phyloP scores from a whole-genome alignment of 805 yeast genomes.

The Naumovozyma castellii region DNA sequence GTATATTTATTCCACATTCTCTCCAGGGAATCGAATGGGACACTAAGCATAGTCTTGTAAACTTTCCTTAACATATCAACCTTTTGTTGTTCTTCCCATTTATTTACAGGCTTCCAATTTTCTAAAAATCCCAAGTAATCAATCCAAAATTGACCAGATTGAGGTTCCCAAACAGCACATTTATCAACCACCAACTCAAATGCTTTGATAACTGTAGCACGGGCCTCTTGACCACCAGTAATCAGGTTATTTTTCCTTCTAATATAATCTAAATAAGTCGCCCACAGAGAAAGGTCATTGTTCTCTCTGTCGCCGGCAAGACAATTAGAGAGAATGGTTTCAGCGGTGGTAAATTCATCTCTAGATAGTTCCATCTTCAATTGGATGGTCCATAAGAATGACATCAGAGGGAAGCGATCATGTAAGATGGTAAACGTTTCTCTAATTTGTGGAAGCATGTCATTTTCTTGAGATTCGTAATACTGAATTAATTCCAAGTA shows the following conservation, averaged over 20 bases:
- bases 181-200: slow-evolving; percentile 71
- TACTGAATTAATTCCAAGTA: slow-evolving; percentile 49
- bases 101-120: slow-evolving; percentile 65
- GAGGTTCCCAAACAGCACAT: slow-evolving; percentile 65
- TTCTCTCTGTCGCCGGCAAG: slow-evolving; percentile 35
- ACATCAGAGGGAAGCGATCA: slow-evolving; percentile 55
- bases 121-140: slow-evolving; percentile 75
- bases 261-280: slow-evolving; percentile 68
- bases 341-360: slow-evolving; percentile 59
- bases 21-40: slow-evolving; percentile 73
- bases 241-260: slow-evolving; percentile 56
- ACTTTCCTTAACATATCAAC: slow-evolving; percentile 65
- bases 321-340: slow-evolving; percentile 54
- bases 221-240: slow-evolving; percentile 75
- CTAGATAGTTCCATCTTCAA: slow-evolving; percentile 53
- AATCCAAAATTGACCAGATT: slow-evolving; percentile 64
- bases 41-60: slow-evolving; percentile 56
- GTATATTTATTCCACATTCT: slow-evolving; percentile 73
- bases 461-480: slow-evolving; percentile 35
- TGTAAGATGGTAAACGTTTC: slow-evolving; percentile 52
- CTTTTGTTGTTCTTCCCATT: slow-evolving; percentile 80
- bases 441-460: slow-evolving; percentile 51
- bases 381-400: slow-evolving; percentile 66
- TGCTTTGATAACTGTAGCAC: slow-evolving; percentile 66
- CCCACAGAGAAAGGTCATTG: slow-evolving; percentile 62